These are phyloP conservation scores for Penicillium steckii DNA, from an alignment of 495 filamentous ascomycete species.

Conservation along the genomic window DNA sequence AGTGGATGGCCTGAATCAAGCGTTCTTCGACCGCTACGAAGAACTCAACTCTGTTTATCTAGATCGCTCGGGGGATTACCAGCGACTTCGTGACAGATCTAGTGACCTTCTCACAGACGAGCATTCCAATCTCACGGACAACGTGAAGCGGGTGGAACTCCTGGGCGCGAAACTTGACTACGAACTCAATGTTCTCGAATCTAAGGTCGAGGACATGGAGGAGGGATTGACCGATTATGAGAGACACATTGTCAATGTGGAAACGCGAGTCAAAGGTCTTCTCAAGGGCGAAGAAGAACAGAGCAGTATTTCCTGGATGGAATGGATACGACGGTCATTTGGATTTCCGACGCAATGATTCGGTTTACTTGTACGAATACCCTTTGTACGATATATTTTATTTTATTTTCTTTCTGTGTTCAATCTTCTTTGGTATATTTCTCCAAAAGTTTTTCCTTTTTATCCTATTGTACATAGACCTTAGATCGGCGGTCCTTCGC, in stretches of 20 bases:
- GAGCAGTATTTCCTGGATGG: conserved; percentile 59
- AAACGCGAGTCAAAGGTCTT: conserved; percentile 70
- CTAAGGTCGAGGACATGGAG: conserved; percentile 86
- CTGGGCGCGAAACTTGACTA: conserved; percentile 90
- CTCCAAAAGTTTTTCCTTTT: conserved; percentile 4
- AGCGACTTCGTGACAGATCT: conserved; percentile 60
- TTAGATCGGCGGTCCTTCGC: conserved; percentile 18
- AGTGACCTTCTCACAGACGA: conserved; percentile 68
- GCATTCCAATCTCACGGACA: conserved; percentile 64
- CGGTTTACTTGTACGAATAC: background rate
- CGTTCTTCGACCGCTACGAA: conserved; percentile 58
- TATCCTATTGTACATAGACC: conserved; percentile 33
- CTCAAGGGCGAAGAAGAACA: conserved; percentile 60
- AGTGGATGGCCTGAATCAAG: conserved; percentile 62
- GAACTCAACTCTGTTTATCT: conserved; percentile 67
- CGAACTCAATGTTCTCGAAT: conserved; percentile 77
- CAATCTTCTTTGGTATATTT: conserved; percentile 16
- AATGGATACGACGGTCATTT: conserved; percentile 44
- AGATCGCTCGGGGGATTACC: conserved; percentile 63
- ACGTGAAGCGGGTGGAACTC: conserved; percentile 76
- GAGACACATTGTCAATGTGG: conserved; percentile 74
- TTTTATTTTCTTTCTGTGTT: background rate
- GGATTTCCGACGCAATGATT: conserved; percentile 24
- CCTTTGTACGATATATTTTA: conserved; percentile 23
- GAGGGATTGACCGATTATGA: conserved; percentile 79